These are phyloP conservation scores for Papiliotrema fonsecae DNA, from an alignment of 1,284 basidiomycete species.

Conservation along the genomic window DNA sequence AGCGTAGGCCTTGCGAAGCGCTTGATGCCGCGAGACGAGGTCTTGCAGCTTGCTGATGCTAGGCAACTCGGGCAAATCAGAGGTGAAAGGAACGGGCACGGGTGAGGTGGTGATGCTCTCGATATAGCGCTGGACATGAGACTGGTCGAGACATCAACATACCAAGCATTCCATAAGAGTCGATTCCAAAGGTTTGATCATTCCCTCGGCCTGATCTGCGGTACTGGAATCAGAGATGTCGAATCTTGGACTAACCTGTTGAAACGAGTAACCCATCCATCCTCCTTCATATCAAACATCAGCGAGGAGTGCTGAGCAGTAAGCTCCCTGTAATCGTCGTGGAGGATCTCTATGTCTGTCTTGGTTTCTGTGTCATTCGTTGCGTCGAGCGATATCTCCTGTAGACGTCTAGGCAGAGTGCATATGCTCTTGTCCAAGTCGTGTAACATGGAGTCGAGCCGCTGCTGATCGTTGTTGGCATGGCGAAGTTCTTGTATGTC, in stretches of 20 bases:
- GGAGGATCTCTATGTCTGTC: constrained; percentile 19
- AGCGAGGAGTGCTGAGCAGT: constrained; percentile 75
- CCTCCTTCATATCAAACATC: constrained; percentile 86
- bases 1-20: constrained; percentile 57
- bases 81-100: constrained; percentile 17
- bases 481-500: constrained; percentile 40
- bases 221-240: constrained; percentile 22
- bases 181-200: constrained; percentile 94
- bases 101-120: constrained; percentile 22
- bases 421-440: constrained; percentile 18
- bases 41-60: constrained; percentile 23
- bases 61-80: constrained; percentile 21
- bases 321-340: constrained; percentile 68
- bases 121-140: constrained; percentile 25
- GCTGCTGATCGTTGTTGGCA: constrained; percentile 9
- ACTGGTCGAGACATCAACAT: constrained; percentile 3
- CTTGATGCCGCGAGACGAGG: constrained; percentile 25
- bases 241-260: constrained; percentile 58
- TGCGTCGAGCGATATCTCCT: background rate
- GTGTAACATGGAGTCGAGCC: background rate
- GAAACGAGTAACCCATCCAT: constrained; percentile 93
- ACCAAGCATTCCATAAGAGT: constrained; percentile 30
- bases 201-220: constrained; percentile 79
- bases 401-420: constrained; percentile 6
- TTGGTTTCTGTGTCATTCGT: background rate